Base-by-base conservation (phyloP, 2,329 filamentous ascomycete species). In the Colletotrichum musicola region DNA sequence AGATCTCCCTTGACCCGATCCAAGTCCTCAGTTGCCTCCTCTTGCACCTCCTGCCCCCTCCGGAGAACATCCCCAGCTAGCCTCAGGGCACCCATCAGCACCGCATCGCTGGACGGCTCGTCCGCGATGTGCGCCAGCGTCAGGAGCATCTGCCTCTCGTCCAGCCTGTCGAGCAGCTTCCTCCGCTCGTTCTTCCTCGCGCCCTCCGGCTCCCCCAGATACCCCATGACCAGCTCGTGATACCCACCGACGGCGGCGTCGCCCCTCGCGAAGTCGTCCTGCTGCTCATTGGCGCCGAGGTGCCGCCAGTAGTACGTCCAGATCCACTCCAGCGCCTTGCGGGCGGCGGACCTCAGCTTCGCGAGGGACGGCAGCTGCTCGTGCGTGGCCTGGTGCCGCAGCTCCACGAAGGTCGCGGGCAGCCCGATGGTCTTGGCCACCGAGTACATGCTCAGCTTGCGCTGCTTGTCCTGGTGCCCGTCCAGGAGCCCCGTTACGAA, bases 321-420 rank as follows among this genome's bases (percentile, higher is more conserved):
- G 59, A 98, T 90, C 95, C 95, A 98, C 51, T 85, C 83, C 70
- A 98, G 83, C 1, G 92, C 93, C 73, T 91, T 89, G 71, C 85
- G 81, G 1, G 92, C 89, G 1, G 92, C 92, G 42, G 86, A 85
- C 60, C 93, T 88, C 70, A 98, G 83, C 71, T 93, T 90, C 12
- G 88, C 85, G 61, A 97, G 83, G 1, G 91, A 90, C 0, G 95
- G 95, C 64, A 97, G 83, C 76, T 94, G 92, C 78, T 97, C 93
- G 78, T 98, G 95, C 47, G 94, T 97, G 50, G 93, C 93, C 81
- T 97, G 93, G 78, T 98, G 95, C 53, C 95, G 89, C 67, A 97
- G 84, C 82, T 97, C 94, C 62, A 98, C 94, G 79, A 97, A 97
- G 0, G 92, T 91, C 0, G 91, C 89, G 0, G 92, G 92, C 65